Percentiles rank a stretch among this genome's conserved stretches.
These are phyloP conservation scores for Articulospora tetracladia DNA, from an alignment of 495 filamentous ascomycete genomes.

Conservation along the genomic window DNA sequence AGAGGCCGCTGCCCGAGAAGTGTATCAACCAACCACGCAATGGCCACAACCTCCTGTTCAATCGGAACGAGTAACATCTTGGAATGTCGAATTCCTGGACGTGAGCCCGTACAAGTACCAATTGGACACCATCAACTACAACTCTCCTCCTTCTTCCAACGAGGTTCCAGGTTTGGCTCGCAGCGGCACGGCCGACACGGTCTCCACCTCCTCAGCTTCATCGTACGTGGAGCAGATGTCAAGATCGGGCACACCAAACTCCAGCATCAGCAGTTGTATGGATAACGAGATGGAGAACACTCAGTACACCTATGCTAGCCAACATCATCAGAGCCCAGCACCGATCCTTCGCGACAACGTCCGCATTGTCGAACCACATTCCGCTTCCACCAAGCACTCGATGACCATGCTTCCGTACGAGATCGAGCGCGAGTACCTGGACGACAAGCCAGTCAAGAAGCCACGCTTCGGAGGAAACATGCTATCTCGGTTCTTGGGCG, in stretches of 20 bases:
- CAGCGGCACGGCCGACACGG: conserved; percentile 15
- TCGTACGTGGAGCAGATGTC: conserved; percentile 16
- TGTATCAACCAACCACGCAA: conserved; percentile 7
- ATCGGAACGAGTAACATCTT: not conserved
- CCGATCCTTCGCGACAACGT: conserved; percentile 12
- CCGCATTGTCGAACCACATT: conserved; percentile 7
- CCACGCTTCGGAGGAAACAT: conserved; percentile 15
- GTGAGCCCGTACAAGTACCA: not conserved
- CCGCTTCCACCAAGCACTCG: conserved; percentile 7
- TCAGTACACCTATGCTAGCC: not conserved
- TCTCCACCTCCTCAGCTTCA: conserved; percentile 18
- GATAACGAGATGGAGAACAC: conserved; percentile 9
- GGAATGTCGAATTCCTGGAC: not conserved
- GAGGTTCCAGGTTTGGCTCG: conserved; percentile 25
- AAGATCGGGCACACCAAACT: conserved; percentile 21
- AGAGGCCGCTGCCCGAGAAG: conserved; percentile 5
- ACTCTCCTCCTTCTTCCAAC: conserved; percentile 22
- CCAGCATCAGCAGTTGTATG: conserved; percentile 21
- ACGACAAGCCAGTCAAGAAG: conserved; percentile 23
- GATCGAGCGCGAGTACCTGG: conserved; percentile 18
- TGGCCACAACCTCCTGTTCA: not conserved
- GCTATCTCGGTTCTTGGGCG: conserved; percentile 19
- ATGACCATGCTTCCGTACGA: conserved; percentile 24
- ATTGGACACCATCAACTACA: not conserved
- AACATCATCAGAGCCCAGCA: not conserved